phyloP scores from a whole-genome alignment of 169 alveolate species.

The Cryptosporidium bovis region DNA sequence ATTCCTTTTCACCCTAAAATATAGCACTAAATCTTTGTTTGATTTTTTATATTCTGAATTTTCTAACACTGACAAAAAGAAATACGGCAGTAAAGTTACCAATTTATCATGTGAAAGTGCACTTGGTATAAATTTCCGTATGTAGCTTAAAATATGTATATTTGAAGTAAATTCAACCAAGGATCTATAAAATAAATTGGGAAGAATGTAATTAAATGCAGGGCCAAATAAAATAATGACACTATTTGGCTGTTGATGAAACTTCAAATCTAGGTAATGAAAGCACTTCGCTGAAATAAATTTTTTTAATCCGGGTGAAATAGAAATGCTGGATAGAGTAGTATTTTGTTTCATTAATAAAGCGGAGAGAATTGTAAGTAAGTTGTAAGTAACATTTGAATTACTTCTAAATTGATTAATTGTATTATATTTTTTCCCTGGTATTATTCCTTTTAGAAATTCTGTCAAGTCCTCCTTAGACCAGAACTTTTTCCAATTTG shows the following conservation, averaged over 20 bases:
- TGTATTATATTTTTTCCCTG: conserved; percentile 1
- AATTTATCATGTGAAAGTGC: conserved; percentile 49
- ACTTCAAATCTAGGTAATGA: not conserved
- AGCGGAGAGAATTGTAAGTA: conserved; percentile 5
- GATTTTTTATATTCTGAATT: not conserved
- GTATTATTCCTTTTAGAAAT: conserved; percentile 44
- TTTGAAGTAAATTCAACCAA: not conserved
- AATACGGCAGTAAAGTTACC: conserved; percentile 33
- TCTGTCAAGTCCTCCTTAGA: conserved; percentile 5
- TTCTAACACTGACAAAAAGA: not conserved
- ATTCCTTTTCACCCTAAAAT: conserved; percentile 1
- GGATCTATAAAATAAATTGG: conserved; percentile 47
- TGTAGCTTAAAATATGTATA: not conserved
- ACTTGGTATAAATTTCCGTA: conserved; percentile 20
- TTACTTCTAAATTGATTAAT: not conserved
- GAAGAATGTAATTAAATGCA: conserved; percentile 31
- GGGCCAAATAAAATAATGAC: conserved; percentile 34
- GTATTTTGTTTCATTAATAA: conserved; percentile 64
- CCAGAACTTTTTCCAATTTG: conserved; percentile 38
- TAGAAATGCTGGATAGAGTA: conserved; percentile 39
- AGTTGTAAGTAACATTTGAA: conserved; percentile 16
- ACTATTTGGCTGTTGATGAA: conserved; percentile 7
- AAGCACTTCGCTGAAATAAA: not conserved
- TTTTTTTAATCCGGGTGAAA: conserved; percentile 47
- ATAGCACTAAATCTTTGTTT: not conserved